Evolutionary conservation across 495 filamentous ascomycete species (phyloP).

Genomic region (Astrothelium subdiscretum): DNA sequence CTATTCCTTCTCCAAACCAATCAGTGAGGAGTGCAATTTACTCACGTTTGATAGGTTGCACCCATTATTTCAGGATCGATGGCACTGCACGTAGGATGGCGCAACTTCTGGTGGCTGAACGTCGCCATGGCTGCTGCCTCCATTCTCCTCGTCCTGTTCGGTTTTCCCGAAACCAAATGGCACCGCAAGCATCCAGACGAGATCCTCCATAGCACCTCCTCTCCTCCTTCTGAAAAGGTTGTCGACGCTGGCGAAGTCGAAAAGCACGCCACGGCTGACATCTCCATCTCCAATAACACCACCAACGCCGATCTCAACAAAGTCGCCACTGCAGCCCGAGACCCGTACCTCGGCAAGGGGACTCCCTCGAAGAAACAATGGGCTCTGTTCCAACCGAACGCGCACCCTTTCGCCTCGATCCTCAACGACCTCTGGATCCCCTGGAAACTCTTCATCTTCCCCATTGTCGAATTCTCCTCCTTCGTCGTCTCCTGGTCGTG

Average conservation of each 20-base stretch:
- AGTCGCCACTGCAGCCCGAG: conserved; percentile 20
- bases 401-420: conserved; percentile 31
- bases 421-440: conserved; percentile 39
- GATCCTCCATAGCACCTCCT: conserved; percentile 11
- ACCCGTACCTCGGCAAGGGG: conserved; percentile 37
- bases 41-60: conserved; percentile 20
- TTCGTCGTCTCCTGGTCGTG: conserved; percentile 51
- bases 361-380: conserved; percentile 44
- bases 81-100: conserved; percentile 44
- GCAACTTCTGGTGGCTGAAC: conserved; percentile 47
- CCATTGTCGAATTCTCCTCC: conserved; percentile 49
- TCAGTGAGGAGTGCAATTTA: neutral
- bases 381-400: conserved; percentile 35
- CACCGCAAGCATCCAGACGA: conserved; percentile 31
- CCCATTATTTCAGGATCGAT: conserved; percentile 50
- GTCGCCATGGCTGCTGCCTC: conserved; percentile 37
- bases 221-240: conserved; percentile 10
- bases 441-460: conserved; percentile 48
- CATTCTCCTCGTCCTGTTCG: conserved; percentile 39
- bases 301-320: conserved; percentile 11
- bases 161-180: conserved; percentile 53
- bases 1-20: neutral
- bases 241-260: conserved; percentile 4
- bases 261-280: conserved; percentile 16
- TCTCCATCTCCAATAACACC: conserved; percentile 3